These are phyloP conservation scores for Panicum virgatum DNA, from an alignment of 202 grass and related monocot genomes.

Conservation along the genomic window DNA sequence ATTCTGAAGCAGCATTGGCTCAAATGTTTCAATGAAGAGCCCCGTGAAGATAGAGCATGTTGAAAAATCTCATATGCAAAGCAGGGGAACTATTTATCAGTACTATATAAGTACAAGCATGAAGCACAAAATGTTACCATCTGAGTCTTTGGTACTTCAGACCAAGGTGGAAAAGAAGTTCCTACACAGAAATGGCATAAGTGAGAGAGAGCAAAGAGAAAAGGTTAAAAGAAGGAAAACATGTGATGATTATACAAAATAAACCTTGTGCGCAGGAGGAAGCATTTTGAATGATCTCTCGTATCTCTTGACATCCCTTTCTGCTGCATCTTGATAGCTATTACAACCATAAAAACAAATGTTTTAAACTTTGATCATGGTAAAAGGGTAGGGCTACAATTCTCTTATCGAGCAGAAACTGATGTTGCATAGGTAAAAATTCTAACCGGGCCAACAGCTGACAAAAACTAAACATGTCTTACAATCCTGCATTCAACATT, in stretches of 20 bases:
- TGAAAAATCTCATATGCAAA: constrained; percentile 10
- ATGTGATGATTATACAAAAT: constrained; percentile 17
- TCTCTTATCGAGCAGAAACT: background rate
- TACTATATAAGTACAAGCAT: constrained; percentile 3
- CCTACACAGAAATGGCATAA: constrained; percentile 52
- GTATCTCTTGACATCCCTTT: constrained; percentile 78
- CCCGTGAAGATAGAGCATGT: constrained; percentile 11
- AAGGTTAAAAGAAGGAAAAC: constrained; percentile 4
- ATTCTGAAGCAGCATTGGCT: background rate
- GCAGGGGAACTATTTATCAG: background rate
- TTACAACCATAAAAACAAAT: constrained; percentile 37
- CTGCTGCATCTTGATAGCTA: constrained; percentile 88
- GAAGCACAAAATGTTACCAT: constrained; percentile 50
- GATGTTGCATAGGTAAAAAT: background rate
- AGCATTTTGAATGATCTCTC: constrained; percentile 91
- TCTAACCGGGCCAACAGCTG: constrained; percentile 22
- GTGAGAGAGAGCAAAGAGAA: constrained; percentile 16
- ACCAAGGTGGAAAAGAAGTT: constrained; percentile 91
- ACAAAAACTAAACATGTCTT: background rate
- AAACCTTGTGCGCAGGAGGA: constrained; percentile 84
- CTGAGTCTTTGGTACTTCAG: constrained; percentile 78
- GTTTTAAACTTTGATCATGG: background rate
- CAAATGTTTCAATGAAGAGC: background rate
- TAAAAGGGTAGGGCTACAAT: background rate
- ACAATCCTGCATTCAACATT: background rate